phyloP scores from a whole-genome alignment of 2,329 filamentous ascomycete genomes.

The Helotiales sp. region DNA sequence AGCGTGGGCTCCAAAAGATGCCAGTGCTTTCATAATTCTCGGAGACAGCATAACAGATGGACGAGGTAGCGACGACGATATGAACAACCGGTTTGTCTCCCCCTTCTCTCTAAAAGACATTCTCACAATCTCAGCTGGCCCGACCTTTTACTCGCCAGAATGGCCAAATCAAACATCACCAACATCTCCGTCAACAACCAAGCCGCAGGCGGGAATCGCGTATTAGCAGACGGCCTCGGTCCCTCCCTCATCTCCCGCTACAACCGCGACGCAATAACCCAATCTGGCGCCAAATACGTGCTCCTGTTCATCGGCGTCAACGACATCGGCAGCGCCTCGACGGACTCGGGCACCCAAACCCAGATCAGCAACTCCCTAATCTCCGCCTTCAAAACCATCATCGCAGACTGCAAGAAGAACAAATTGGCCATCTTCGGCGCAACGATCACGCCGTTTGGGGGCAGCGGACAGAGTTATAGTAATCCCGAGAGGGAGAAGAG shows the following conservation, averaged over 20 bases:
- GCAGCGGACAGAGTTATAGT: constrained; percentile 58
- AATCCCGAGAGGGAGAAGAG: constrained; percentile 59
- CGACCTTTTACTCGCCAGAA: constrained; percentile 57
- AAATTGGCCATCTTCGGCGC: constrained; percentile 63
- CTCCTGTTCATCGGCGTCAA: constrained; percentile 75
- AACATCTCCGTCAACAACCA: constrained; percentile 65
- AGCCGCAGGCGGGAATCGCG: constrained; percentile 69
- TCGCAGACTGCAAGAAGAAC: constrained; percentile 56
- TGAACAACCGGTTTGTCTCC: constrained; percentile 55
- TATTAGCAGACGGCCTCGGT: constrained; percentile 65
- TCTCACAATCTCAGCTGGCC: constrained; percentile 52
- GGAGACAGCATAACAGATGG: constrained; percentile 72
- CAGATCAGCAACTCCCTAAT: constrained; percentile 56
- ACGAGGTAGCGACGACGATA: constrained; percentile 61
- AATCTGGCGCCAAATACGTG: constrained; percentile 62
- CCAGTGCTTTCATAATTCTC: constrained; percentile 57
- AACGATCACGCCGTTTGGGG: constrained; percentile 68
- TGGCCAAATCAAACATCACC: constrained; percentile 53
- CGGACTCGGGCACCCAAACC: constrained; percentile 53
- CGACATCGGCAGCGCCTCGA: constrained; percentile 62
- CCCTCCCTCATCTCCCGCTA: constrained; percentile 64
- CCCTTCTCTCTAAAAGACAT: background rate
- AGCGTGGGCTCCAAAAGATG: constrained; percentile 53
- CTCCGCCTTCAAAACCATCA: constrained; percentile 62
- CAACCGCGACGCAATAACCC: constrained; percentile 64